Base-by-base conservation (phyloP, 371 early-diverging fungal species). In the Syncephalastrum sp. region DNA sequence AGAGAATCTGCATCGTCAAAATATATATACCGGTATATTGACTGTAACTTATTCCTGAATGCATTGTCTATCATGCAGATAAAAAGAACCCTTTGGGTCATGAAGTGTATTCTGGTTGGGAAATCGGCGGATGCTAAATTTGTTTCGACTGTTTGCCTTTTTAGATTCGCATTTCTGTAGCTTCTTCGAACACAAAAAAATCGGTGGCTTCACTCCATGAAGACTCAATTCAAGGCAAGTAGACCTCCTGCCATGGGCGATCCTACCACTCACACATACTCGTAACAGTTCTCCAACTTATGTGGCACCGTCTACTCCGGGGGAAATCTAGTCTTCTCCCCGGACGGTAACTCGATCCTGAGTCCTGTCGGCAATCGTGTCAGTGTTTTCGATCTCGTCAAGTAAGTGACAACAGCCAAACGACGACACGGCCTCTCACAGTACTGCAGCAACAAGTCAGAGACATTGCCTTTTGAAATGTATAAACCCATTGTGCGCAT, bases 311-410 rank as follows among this genome's bases (percentile, higher is more conserved):
- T 96, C 15, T 99, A 97, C 75, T 90, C 90, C 60, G 83, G 88
- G 59, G 99, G 98, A 29, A 98, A 97, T 75, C 71, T 98, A 43
- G 73, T 94, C 33, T 99, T 94, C 71, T 92, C 96, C 33, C 93
- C 96, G 16, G 98, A 97, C 69, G 97, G 96, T 23, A 96, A 96
- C 75, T 85, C 90, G 13, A 72, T 99, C 54, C 65, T 96, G 46
- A 93, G 93, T 69, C 95, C 97, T 1, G 98, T 99, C 13, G 99
- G 99, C 47, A 97, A 97, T 83, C 81, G 96, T 48, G 89, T 97
- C 3, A 89, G 97, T 0, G 82, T 95, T 19, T 98, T 97, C 68
- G 97, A 99, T 75, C 89, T 99, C 48, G 90, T 92, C 65, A 91
- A 93, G 92, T 92, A 82, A 63, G 83, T 29, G 47, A 52, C 25